Percentiles rank a stretch among this genome's conserved stretches.
Evolutionary conservation across 2,329 filamentous ascomycete genomes (phyloP).

Genomic region (Ramularia collo-cygni): DNA sequence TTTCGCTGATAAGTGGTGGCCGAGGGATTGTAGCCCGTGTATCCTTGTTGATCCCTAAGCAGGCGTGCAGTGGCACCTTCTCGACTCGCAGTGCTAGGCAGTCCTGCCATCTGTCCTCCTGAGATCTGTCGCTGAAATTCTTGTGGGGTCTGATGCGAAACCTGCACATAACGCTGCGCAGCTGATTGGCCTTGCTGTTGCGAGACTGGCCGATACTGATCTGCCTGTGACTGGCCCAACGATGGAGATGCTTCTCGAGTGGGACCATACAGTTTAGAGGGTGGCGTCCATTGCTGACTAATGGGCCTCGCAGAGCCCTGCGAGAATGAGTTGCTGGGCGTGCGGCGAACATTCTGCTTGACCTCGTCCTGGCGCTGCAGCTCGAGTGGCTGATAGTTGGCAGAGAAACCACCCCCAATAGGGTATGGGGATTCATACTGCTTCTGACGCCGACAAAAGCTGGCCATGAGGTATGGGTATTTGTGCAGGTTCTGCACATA

Average conservation of each 20-base stretch:
- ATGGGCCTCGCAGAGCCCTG: conserved; percentile 9
- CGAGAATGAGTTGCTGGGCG: conserved; percentile 23
- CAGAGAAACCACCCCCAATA: conserved; percentile 35
- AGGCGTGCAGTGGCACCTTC: conserved; percentile 29
- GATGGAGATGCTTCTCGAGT: conserved; percentile 5
- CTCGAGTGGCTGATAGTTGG: conserved; percentile 33
- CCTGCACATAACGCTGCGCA: conserved; percentile 11
- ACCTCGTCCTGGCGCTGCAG: conserved; percentile 14
- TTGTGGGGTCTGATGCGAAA: conserved; percentile 36
- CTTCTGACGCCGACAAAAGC: conserved; percentile 39
- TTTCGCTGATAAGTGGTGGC: conserved; percentile 15
- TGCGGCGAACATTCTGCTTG: conserved; percentile 14
- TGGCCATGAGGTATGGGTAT: conserved; percentile 42
- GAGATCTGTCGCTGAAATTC: conserved; percentile 35
- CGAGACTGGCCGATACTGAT: conserved; percentile 7
- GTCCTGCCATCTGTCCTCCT: conserved; percentile 5
- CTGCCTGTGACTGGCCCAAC: conserved; percentile 10
- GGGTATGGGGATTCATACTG: conserved; percentile 43
- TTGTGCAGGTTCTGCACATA: conserved; percentile 39
- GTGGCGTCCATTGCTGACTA: conserved; percentile 32
- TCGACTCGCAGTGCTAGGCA: conserved; percentile 27
- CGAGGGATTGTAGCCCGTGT: conserved; percentile 14
- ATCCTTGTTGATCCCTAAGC: conserved; percentile 27
- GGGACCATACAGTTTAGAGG: conserved; percentile 27
- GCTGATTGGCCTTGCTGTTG: conserved; percentile 8